Conservation (phyloP, 2,329 filamentous ascomycete genomes). For the Moelleriella libera region DNA sequence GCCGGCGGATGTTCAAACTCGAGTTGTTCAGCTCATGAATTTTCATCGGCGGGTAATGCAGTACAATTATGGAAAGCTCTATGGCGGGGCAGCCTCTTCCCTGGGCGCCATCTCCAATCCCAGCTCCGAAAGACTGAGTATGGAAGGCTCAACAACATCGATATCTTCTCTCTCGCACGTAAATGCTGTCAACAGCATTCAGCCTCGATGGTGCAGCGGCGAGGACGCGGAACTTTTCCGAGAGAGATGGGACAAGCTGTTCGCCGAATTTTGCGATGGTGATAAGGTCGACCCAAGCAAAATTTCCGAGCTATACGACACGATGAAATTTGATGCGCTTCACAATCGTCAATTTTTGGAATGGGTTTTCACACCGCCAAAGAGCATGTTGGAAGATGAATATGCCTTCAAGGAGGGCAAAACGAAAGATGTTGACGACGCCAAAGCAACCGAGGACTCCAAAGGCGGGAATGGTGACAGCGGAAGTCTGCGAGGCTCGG, state of each 20-base stretch:
- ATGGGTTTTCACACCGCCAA: conserved; percentile 89
- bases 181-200: conserved; percentile 55
- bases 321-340: conserved; percentile 97
- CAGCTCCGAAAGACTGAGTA: conserved; percentile 28
- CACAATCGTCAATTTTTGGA: conserved; percentile 95
- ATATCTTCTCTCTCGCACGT: conserved; percentile 41
- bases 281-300: conserved; percentile 99
- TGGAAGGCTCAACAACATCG: conserved; percentile 26
- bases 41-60: conserved; percentile 94
- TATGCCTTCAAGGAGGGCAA: conserved; percentile 30
- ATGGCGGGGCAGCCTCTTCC: conserved; percentile 50
- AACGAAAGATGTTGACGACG: conserved; percentile 26
- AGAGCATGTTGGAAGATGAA: conserved; percentile 62
- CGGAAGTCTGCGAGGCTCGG: conserved; percentile 7
- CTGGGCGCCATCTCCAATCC: conserved; percentile 42
- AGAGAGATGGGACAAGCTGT: conserved; percentile 96
- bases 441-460: conserved; percentile 21
- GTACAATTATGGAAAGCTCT: conserved; percentile 75
- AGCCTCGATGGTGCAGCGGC: conserved; percentile 88
- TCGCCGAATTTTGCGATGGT: conserved; percentile 87
- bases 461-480: conserved; percentile 13
- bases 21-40: conserved; percentile 92
- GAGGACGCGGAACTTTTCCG: conserved; percentile 91
- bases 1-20: conserved; percentile 80
- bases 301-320: conserved; percentile 95